Percentiles rank a stretch among this genome's conserved stretches.
Evolutionary conservation across 768 basidiomycete genomes (phyloP).

Genomic region (Hygrocybe coccinea): DNA sequence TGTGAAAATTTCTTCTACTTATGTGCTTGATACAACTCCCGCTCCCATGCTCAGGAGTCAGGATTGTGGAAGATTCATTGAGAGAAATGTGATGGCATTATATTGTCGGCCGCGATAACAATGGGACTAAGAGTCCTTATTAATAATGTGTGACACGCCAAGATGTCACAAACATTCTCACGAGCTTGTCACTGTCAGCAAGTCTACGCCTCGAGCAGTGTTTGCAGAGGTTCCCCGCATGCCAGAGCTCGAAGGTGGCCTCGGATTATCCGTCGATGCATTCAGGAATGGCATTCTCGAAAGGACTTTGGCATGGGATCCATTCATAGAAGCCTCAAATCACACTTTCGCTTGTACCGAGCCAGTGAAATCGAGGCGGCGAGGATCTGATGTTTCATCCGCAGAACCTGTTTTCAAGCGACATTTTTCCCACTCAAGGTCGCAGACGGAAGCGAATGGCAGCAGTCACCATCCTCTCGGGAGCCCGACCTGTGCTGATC

Average conservation of each 20-base stretch:
- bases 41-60: no score
- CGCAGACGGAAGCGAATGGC: background rate
- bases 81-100: no score
- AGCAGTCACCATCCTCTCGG: slow-evolving; percentile 14
- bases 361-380: background rate
- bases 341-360: background rate
- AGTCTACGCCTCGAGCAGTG: no score
- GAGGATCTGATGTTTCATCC: background rate
- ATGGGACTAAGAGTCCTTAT: no score
- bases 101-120: no score
- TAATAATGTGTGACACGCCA: no score
- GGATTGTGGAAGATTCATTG: no score
- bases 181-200: no score
- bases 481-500: slow-evolving; percentile 8
- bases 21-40: no score
- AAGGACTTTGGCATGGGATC: background rate
- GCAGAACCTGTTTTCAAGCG: background rate
- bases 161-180: no score
- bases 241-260: background rate
- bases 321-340: background rate
- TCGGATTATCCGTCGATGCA: background rate
- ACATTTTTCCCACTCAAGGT: background rate
- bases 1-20: no score
- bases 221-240: no score
- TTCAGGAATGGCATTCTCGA: background rate